Base-by-base conservation (phyloP, 2,329 filamentous ascomycete species). In the Colletotrichum sojae region DNA sequence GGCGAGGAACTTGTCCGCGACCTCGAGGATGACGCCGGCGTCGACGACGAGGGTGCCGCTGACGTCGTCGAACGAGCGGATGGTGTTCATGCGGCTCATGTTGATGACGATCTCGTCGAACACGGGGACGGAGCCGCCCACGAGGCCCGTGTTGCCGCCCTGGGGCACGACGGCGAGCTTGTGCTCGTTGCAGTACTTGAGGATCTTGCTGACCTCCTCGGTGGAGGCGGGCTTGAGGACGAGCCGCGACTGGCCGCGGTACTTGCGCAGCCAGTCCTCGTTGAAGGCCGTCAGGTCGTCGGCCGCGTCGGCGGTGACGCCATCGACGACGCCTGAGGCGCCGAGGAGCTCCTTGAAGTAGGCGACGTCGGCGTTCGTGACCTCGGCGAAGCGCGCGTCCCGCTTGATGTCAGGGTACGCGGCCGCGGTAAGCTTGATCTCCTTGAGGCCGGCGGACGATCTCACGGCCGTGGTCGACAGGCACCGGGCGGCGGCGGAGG, bases 231-330 rank as follows among this genome's bases (percentile, higher is more conserved):
- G 96, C 82, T 94, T 97, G 71, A 99, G 83, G 5, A 98, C 94
- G 27, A 99, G 84, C 76, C 91, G 90, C 70, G 93, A 90, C 81
- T 98, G 94, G 36, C 96, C 97, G 70, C 93, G 91, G 84, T 97
- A 99, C 83, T 99, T 99, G 81, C 93, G 91, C 95, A 99, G 98
- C 96, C 97, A 99, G 83, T 99, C 96, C 78, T 91, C 90, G 82
- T 99, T 99, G 87, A 94, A 99, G 8, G 93, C 89, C 78, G 96
- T 94, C 73, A 98, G 87, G 78, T 98, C 96, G 75, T 93, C 92
- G 2, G 86, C 83, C 36, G 83, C 90, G 80, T 95, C 90, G 73
- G 89, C 81, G 4, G 90, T 93, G 63, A 97, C 87, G 58, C 94
- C 94, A 78, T 98, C 95, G 70, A 98, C 89, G 59, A 98, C 86